Base-by-base conservation (phyloP, 2,329 filamentous ascomycete genomes). In the Chaetoscypha palmicola region DNA sequence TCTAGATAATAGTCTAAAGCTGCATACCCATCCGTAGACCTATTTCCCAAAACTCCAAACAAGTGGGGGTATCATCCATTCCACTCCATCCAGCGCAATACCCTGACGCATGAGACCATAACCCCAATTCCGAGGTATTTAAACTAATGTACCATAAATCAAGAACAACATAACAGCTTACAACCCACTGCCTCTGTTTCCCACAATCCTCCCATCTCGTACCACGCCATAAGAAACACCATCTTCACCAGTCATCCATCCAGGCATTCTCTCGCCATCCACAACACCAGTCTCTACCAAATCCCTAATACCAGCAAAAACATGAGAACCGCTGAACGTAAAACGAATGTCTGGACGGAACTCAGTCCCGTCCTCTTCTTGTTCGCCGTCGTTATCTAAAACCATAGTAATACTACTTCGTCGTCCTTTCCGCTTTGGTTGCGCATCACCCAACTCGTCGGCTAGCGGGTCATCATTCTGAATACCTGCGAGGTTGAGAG, bases 211-310 rank as follows among this genome's bases (percentile, higher is more conserved):
- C 2, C 87, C 86, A 46, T 77, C 64, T 51, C 72, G 74, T 3
- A 94, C 78, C 21, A 78, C 73, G 0, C 86, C 84, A 28, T 81
- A 72, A 41, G 85, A 92, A 4, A 92, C 79, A 0, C 81, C 84
- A 34, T 88, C 84, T 58, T 94, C 88, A 2, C 88, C 89, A 1
- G 87, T 92, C 81, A 94, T 83, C 87, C 88, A 94, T 0, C 84
- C 84, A 0, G 89, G 88, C 83, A 94, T 90, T 43, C 71, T 76
- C 56, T 81, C 74, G 1, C 86, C 83, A 59, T 94, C 79, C 20
- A 94, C 69, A 39, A 86, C 72, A 0, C 86, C 87, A 12, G 77
- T 67, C 62, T 94, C 87, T 0, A 91, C 83, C 23, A 94, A 70
- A 57, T 83, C 79, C 37, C 86, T 74, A 19, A 94, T 72, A 0